A percentile compares a stretch with the other conserved stretches of the same genome.
phyloP scores from a whole-genome alignment of 2,329 filamentous ascomycete species.

The Mycosphaerella sp. region DNA sequence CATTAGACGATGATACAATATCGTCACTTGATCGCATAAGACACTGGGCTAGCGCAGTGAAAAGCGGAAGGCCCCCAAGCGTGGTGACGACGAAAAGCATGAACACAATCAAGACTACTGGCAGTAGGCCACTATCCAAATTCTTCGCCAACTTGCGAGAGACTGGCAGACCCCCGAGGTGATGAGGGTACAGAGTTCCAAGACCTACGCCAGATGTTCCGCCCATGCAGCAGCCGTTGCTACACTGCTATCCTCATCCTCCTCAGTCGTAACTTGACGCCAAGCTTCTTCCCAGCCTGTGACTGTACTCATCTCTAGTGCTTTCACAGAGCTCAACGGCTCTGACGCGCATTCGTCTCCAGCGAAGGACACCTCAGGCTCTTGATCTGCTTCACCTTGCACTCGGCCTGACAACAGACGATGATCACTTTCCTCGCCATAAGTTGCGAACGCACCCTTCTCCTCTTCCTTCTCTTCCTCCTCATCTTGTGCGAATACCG shows the following conservation, averaged over 20 bases:
- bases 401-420: neutral
- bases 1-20: neutral
- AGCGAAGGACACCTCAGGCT: neutral
- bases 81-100: neutral
- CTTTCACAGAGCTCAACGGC: neutral
- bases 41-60: slow-evolving; percentile 2
- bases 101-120: neutral
- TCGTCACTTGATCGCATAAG: neutral
- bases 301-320: too few species aligned
- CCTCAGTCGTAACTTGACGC: neutral
- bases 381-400: neutral
- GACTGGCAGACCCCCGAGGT: slow-evolving; percentile 4
- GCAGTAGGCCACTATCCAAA: slow-evolving; percentile 8
- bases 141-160: slow-evolving; percentile 6
- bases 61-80: slow-evolving; percentile 4
- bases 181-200: neutral
- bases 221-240: too few species aligned
- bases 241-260: neutral
- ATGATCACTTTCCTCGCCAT: too few species aligned
- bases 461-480: neutral
- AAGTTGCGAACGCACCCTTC: too few species aligned
- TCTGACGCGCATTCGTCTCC: neutral
- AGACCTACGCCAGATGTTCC: too few species aligned
- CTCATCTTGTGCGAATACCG: neutral
- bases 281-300: neutral